phyloP scores from a whole-genome alignment of 495 filamentous ascomycete species.

The Podospora anserina region DNA sequence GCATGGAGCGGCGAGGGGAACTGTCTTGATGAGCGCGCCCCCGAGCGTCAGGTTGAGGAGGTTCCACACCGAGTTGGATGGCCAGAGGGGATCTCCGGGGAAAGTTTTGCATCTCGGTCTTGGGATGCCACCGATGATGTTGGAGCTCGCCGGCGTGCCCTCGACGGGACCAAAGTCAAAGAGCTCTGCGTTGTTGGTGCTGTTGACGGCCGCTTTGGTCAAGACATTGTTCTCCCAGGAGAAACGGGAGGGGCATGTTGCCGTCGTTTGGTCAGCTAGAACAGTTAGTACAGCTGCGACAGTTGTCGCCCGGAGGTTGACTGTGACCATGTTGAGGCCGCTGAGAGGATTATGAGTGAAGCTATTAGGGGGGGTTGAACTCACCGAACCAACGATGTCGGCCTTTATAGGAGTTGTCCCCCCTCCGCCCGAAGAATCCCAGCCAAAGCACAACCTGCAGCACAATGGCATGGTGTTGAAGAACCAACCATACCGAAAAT shows the following conservation, averaged over 20 bases:
- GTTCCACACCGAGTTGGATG: constrained; percentile 37
- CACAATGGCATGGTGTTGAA: neutral
- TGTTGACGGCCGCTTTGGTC: constrained; percentile 15
- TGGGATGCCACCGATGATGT: neutral
- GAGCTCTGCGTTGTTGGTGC: constrained; percentile 5
- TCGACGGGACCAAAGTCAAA: constrained; percentile 16
- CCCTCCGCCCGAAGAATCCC: neutral
- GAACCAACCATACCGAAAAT: constrained; percentile 1
- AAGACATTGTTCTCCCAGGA: constrained; percentile 22
- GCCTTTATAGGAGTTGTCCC: neutral
- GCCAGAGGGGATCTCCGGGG: constrained; percentile 50
- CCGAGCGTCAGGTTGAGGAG: constrained; percentile 47
- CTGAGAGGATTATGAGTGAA: neutral
- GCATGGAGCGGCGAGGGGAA: constrained; percentile 55
- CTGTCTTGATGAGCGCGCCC: constrained; percentile 54
- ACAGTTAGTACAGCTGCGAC: constrained; percentile 12
- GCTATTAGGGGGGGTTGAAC: neutral
- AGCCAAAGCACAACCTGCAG: neutral
- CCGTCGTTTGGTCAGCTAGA: constrained; percentile 3
- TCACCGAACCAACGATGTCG: neutral
- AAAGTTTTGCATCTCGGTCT: constrained; percentile 45
- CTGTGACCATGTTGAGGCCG: neutral
- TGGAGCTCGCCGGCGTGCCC: neutral
- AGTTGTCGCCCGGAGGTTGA: neutral
- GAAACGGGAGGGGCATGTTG: constrained; percentile 18